Percentiles rank a stretch among this genome's conserved stretches.
These are phyloP conservation scores for Capronia americana DNA, from an alignment of 2,329 filamentous ascomycete genomes.

Conservation along the genomic window DNA sequence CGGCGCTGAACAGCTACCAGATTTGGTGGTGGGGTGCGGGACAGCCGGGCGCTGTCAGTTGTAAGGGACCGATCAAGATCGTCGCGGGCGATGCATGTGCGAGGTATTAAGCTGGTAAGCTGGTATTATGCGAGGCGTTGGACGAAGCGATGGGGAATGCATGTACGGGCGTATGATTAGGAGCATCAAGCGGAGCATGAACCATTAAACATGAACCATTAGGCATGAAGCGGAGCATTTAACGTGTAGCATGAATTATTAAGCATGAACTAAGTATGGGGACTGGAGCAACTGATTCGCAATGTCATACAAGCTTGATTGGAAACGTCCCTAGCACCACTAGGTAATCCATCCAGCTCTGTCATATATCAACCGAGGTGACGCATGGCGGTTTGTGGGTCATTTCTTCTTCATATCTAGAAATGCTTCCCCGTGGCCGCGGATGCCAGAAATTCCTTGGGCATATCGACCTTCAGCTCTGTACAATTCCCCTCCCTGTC, in stretches of 20 bases:
- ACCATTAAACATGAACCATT: not conserved
- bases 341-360: not conserved
- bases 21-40: slow-evolving; percentile 23
- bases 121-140: not conserved
- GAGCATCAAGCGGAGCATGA: not conserved
- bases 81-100: slow-evolving; percentile 6
- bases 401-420: slow-evolving; percentile 9
- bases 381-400: not conserved
- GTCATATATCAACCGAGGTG: not conserved
- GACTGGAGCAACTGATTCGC: not conserved
- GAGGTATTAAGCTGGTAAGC: not conserved
- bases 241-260: not conserved
- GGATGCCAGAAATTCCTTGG: slow-evolving; percentile 23
- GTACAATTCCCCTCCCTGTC: slow-evolving; percentile 46
- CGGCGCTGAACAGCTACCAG: slow-evolving; percentile 20
- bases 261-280: not conserved
- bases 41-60: slow-evolving; percentile 5
- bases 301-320: too few species aligned
- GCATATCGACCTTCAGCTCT: slow-evolving; percentile 25
- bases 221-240: not conserved
- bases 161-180: too few species aligned
- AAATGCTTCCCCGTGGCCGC: slow-evolving; percentile 32
- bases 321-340: not conserved
- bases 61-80: slow-evolving; percentile 22
- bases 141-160: too few species aligned